These are phyloP conservation scores for Croton setiger DNA, from an alignment of 441 rosid species.

Conservation along the genomic window DNA sequence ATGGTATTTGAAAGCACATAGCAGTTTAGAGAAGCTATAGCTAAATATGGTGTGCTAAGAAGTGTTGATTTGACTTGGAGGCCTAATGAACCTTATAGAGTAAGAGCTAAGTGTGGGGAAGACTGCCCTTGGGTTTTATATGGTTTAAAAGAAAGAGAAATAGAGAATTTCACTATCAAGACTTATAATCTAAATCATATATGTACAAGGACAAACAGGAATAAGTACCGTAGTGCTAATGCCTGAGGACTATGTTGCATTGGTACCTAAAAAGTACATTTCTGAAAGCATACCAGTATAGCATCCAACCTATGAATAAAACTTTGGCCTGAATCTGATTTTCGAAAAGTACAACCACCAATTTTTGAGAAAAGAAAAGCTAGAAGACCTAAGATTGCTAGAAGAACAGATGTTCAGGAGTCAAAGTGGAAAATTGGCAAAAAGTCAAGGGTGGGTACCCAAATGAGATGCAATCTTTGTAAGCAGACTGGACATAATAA, in stretches of 20 bases:
- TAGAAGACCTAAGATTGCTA: no score
- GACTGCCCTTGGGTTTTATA: background rate
- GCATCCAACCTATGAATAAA: background rate
- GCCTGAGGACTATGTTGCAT: no score
- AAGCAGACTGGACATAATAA: no score
- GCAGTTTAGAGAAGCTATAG: slow-evolving; percentile 46
- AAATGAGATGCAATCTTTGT: no score
- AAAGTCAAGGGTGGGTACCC: no score
- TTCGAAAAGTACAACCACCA: no score
- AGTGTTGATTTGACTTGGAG: background rate
- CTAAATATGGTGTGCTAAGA: background rate
- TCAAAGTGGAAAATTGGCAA: no score
- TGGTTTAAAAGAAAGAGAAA: background rate
- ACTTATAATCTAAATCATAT: background rate
- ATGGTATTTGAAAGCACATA: background rate
- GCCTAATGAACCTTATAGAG: background rate
- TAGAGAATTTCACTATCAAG: background rate
- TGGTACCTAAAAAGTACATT: no score
- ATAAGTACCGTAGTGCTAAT: background rate
- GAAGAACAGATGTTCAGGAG: no score
- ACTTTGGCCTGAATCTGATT: no score
- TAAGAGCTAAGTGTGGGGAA: background rate
- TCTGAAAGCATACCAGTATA: no score
- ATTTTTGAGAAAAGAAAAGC: no score
- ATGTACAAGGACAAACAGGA: background rate